Evolutionary conservation across 495 filamentous ascomycete genomes (phyloP).

Genomic region (Penicillium odoratum): DNA sequence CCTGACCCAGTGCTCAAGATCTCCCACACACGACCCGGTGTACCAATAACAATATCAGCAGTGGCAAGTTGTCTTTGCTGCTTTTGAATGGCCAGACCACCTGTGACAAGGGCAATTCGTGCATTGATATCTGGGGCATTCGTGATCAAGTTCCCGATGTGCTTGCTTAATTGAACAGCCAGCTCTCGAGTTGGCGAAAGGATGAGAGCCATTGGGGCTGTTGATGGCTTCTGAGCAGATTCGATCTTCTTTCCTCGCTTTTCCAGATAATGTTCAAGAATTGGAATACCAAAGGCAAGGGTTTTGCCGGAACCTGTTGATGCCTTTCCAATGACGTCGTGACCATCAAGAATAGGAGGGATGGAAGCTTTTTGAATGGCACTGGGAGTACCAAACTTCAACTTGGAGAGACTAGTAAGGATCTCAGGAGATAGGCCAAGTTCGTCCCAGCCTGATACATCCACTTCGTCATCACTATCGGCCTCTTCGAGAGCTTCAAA

Average conservation of each 20-base stretch:
- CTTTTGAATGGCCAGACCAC: conserved; percentile 88
- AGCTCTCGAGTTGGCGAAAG: conserved; percentile 91
- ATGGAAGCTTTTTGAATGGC: conserved; percentile 75
- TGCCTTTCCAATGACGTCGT: conserved; percentile 92
- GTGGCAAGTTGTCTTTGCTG: conserved; percentile 74
- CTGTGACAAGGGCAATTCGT: conserved; percentile 79
- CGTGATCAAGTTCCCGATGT: conserved; percentile 70
- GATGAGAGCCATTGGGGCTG: conserved; percentile 74
- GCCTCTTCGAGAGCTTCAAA: conserved; percentile 44
- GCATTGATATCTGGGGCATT: conserved; percentile 57
- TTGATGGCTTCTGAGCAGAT: conserved; percentile 25
- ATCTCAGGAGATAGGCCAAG: conserved; percentile 69
- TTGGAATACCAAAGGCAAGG: conserved; percentile 77
- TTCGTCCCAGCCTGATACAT: conserved; percentile 71
- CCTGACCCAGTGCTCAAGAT: conserved; percentile 70
- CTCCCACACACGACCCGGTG: conserved; percentile 93
- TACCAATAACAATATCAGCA: conserved; percentile 88
- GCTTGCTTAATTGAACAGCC: conserved; percentile 83
- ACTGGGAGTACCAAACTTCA: conserved; percentile 79
- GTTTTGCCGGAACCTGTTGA: conserved; percentile 98
- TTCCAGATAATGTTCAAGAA: conserved; percentile 49
- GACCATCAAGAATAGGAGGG: conserved; percentile 76
- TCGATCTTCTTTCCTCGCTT: conserved; percentile 24
- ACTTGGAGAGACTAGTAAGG: conserved; percentile 69
- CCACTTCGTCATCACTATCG: conserved; percentile 45